These are phyloP conservation scores for Phenoliferia sp. DNA, from an alignment of 1,284 basidiomycete species.

Conservation along the genomic window DNA sequence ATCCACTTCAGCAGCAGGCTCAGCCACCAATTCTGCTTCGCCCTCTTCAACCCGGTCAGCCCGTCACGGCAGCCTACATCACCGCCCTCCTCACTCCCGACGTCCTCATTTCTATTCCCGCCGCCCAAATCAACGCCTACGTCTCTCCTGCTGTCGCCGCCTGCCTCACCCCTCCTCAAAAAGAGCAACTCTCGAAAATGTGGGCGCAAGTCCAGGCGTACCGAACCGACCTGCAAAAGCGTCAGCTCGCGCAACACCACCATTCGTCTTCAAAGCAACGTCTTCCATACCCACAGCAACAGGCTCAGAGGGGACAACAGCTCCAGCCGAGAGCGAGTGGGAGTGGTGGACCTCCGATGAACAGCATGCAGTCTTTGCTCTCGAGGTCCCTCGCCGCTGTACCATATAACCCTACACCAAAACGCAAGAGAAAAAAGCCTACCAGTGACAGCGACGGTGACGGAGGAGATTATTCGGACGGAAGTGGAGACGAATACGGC, in stretches of 20 bases:
- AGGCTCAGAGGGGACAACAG: background rate
- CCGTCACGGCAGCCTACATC: background rate
- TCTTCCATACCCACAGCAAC: background rate
- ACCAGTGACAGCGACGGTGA: slow-evolving; percentile 28
- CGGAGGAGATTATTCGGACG: slow-evolving; percentile 30
- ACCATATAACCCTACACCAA: background rate
- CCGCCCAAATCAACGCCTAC: background rate
- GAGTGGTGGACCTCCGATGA: background rate
- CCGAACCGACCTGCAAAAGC: background rate
- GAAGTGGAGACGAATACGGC: slow-evolving; percentile 32
- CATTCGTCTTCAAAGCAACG: too few relatives aligned
- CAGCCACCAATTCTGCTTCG: background rate
- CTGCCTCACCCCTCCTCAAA: background rate
- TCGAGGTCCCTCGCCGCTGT: background rate
- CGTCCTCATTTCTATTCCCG: background rate
- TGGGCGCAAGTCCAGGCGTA: slow-evolving; percentile 1
- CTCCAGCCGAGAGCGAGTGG: background rate
- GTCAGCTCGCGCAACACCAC: slow-evolving; percentile 13
- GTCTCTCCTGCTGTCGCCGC: background rate
- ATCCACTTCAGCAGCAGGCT: background rate
- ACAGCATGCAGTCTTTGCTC: background rate
- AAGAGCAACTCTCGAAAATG: background rate
- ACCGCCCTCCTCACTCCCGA: background rate
- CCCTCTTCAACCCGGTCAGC: background rate
- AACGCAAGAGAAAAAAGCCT: slow-evolving; percentile 20